Evolutionary conservation across 2,329 filamentous ascomycete species (phyloP), one percentile per base, ranked within the genome.

Genomic region (Phialophora tarda): DNA sequence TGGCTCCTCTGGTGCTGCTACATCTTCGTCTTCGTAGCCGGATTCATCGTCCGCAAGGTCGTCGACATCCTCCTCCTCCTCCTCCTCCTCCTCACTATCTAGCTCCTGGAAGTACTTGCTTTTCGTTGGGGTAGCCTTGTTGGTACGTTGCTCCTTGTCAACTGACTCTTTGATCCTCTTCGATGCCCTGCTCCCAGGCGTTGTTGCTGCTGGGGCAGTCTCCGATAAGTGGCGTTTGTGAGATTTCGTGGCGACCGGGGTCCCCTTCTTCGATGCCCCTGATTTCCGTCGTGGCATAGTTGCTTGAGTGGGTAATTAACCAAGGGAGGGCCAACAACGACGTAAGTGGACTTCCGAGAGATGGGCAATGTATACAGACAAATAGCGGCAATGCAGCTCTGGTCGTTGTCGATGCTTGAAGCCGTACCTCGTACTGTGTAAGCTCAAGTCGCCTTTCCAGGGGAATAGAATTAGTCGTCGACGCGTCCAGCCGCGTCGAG

Each of bases 51-150:
- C 21, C 17, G 51, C 4, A n/a, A 21, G 12, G 23, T 63, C 41
- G 26, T 62, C 73, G 74, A 54, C 56, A 63, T 62, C 59, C 5
- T 78, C 76, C 51, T 79, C 77, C 62, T 82, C 81, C 51, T 79
- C 77, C 62, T 62, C 59, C 5, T 78, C 76, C 51, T 79, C 77
- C 62, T 82, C 81, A 63, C 69, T 65, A 14, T 71, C 69, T 8
- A 51, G 34, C 4, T 73, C 67, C 58, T 79, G 74, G 66, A 85
- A 85, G 71, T 85, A 84, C 71, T 81, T 82, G 76, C 83, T 85
- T 73, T 81, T 83, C 66, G 78, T 83, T 5, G 80, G 73, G 11
- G 82, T 83, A 12, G 77, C 53, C 17, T 67, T 69, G 60, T 17
- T 26, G 34, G 24, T 21, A 30, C 64, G 28, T 23, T 6, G 44